Conservation (phyloP, 371 early-diverging fungal species). For the Rhizopus sp. region DNA sequence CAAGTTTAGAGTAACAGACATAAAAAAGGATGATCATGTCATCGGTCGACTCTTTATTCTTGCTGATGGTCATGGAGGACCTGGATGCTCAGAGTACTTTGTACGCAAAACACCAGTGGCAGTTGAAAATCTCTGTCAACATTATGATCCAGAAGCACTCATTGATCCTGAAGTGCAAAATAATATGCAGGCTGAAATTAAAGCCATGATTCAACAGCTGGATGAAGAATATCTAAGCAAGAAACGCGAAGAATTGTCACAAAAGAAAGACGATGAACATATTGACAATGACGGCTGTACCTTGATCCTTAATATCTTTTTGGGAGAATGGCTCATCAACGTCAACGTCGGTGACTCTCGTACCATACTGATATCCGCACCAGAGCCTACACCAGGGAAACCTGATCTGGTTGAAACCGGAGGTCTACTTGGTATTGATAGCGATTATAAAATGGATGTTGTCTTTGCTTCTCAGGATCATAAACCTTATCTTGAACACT, state of each 20-base stretch:
- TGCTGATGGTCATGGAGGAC: constrained; percentile 70
- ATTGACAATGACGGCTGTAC: constrained; percentile 84
- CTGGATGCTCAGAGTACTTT: constrained; percentile 65
- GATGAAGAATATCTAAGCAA: constrained; percentile 59
- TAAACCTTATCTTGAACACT: constrained; percentile 64
- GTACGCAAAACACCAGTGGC: constrained; percentile 56
- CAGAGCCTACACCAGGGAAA: constrained; percentile 32
- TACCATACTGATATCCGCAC: constrained; percentile 60
- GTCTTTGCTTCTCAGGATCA: constrained; percentile 69
- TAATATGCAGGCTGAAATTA: constrained; percentile 50
- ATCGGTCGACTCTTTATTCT: constrained; percentile 60
- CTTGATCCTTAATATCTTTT: constrained; percentile 70
- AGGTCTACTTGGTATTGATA: constrained; percentile 24
- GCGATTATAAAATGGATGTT: constrained; percentile 58
- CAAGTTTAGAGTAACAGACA: constrained; percentile 60
- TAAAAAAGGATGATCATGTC: constrained; percentile 26
- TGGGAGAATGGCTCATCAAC: constrained; percentile 75
- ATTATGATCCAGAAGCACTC: constrained; percentile 44
- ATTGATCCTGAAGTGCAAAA: constrained; percentile 40
- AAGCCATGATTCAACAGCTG: constrained; percentile 48
- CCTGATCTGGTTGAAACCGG: constrained; percentile 19
- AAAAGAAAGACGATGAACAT: constrained; percentile 13
- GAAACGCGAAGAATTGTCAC: constrained; percentile 43
- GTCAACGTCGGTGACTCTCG: constrained; percentile 86
- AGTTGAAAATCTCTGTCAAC: constrained; percentile 50